These are phyloP conservation scores for Borovskyia barvae DNA, from an alignment of 208 protist genomes.

Conservation along the genomic window DNA sequence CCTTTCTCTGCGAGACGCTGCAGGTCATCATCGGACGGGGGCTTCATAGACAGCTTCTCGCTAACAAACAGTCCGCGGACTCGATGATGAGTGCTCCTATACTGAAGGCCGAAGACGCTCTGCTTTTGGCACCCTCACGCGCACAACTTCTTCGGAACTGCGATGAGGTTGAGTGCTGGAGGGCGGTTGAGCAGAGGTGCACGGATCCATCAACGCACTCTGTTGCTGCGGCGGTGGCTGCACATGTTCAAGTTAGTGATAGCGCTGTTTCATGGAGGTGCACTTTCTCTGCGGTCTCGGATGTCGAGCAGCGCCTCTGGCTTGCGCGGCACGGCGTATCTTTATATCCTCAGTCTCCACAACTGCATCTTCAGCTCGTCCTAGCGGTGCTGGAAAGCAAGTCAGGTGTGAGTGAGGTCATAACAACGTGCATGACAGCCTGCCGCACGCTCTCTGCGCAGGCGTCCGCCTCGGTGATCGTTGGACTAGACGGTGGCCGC, in stretches of 20 bases:
- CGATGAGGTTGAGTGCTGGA: constrained; percentile 26
- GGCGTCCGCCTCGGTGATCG: constrained; percentile 29
- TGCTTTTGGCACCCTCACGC: not conserved
- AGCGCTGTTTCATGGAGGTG: constrained; percentile 63
- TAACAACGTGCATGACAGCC: constrained; percentile 38
- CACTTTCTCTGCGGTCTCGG: constrained; percentile 36
- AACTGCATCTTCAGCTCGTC: constrained; percentile 53
- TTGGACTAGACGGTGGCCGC: constrained; percentile 20
- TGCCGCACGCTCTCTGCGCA: constrained; percentile 50
- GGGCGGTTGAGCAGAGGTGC: constrained; percentile 5
- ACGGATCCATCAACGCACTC: not conserved
- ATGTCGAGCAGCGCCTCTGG: constrained; percentile 49
- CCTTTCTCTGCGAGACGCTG: constrained; percentile 18
- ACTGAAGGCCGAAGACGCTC: not conserved
- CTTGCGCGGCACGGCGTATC: constrained; percentile 49
- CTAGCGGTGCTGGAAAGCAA: constrained; percentile 22
- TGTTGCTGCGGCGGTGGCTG: constrained; percentile 1
- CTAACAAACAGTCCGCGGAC: not conserved
- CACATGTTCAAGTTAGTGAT: constrained; percentile 36
- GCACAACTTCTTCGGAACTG: constrained; percentile 7
- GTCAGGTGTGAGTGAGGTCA: constrained; percentile 7
- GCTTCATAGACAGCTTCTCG: not conserved
- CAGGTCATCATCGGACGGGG: constrained; percentile 20
- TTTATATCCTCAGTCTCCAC: constrained; percentile 62
- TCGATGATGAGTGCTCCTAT: constrained; percentile 1